Evolutionary conservation across 2,329 filamentous ascomycete genomes (phyloP), one percentile per base, ranked within the genome.

Genomic region (Apiospora hydei): DNA sequence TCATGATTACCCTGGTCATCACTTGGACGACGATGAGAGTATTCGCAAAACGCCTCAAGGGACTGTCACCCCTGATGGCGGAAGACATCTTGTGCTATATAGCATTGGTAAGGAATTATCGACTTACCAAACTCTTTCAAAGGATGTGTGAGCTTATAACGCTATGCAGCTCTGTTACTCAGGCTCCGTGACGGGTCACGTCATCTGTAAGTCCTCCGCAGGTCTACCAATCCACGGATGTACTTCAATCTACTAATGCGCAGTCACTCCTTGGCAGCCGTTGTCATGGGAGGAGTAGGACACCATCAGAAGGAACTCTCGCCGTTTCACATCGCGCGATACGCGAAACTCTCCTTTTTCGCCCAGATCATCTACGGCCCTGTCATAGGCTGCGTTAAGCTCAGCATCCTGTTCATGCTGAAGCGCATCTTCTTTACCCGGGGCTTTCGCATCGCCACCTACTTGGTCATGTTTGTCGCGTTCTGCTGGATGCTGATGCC

Each of bases 231-330:
- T 18, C 6, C 2, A 34, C 14, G 1, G 34, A 10, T 21, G 10
- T 30, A 10, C 0, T 8, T 34, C 26, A 8, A 21, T 21, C 21
- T 38, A 38, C 14, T 38, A 16, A 61, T 38, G 2, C 16, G 2
- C 16, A 38, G 18, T 18, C 53, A 11, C 30, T 61, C 2, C 21
- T 10, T 5, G 7, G 30, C 53, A 61, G 53, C 53, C 53, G 53
- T 61, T 18, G 18, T 38, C 18, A 61, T 61, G 30, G 66, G 66
- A 46, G 66, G n/a, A 43, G 38, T 30, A 44, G 41, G 66, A 18
- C 41, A 67, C 41, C 41, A 67, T 38, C 21, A 13, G 18, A 61
- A 61, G 53, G 53, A 41, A 21, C 82, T 84, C 1, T 80, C 74
- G 66, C 71, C 74, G 14, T 75, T 74, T 72, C 75, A 77, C 69